These are phyloP conservation scores for Myriosclerotinia scirpicola DNA, from an alignment of 2,329 filamentous ascomycete genomes.

Conservation along the genomic window DNA sequence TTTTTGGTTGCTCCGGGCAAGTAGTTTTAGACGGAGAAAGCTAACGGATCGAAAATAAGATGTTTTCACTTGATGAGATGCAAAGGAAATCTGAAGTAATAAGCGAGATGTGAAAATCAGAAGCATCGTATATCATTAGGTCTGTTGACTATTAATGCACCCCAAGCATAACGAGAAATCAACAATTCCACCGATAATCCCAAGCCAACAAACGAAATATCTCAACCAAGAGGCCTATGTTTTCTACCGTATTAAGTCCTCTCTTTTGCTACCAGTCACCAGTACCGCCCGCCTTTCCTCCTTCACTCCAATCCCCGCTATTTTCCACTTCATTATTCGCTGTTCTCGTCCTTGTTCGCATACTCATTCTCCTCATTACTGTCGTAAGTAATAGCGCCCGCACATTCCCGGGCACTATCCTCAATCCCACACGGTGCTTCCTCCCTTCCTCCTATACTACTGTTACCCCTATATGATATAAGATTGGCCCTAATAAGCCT, in stretches of 20 bases:
- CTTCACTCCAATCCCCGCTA: not conserved
- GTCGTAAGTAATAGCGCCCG: no score
- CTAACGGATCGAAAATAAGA: not conserved
- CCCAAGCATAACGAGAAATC: not conserved
- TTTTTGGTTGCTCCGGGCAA: not conserved
- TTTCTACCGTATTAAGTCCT: not conserved
- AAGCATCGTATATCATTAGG: not conserved
- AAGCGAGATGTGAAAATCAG: not conserved
- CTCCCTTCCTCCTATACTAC: not conserved
- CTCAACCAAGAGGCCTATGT: not conserved
- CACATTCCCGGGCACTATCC: not conserved
- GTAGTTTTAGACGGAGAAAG: not conserved
- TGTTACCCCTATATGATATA: not conserved
- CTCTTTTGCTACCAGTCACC: not conserved
- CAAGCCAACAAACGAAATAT: not conserved
- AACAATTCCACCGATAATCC: not conserved
- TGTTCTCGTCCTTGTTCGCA: not conserved
- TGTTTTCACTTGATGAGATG: not conserved
- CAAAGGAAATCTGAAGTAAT: not conserved
- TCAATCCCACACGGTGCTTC: not conserved
- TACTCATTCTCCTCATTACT: no score
- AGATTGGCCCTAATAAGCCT: slow-evolving; percentile 21
- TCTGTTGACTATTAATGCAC: not conserved
- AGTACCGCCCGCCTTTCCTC: not conserved
- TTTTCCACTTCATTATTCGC: no score